These are phyloP conservation scores for Trichocladium uniseriatum DNA, from an alignment of 495 filamentous ascomycete genomes.

Conservation along the genomic window DNA sequence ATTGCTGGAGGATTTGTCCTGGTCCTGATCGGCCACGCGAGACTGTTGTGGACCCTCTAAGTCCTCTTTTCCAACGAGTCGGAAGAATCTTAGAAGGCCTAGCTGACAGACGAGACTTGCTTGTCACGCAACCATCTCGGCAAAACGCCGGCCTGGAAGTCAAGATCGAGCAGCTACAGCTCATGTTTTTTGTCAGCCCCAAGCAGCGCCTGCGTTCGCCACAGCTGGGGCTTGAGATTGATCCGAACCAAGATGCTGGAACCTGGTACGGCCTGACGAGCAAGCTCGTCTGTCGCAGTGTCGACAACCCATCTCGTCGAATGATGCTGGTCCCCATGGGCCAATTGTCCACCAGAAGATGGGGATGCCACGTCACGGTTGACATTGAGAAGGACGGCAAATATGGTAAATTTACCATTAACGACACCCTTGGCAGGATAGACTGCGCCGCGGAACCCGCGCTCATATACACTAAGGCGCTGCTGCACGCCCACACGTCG, in stretches of 20 bases:
- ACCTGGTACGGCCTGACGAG: conserved; percentile 42
- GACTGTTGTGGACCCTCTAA: conserved; percentile 23
- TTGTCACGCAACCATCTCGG: conserved; percentile 26
- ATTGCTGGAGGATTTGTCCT: conserved; percentile 5
- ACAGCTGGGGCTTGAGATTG: conserved; percentile 34
- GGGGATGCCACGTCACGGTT: conserved; percentile 29
- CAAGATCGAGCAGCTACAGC: conserved; percentile 30
- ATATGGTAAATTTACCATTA: conserved; percentile 40
- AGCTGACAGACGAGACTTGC: conserved; percentile 25
- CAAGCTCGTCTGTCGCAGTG: conserved; percentile 36
- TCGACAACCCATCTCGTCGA: conserved; percentile 16
- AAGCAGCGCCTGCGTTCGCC: conserved; percentile 34
- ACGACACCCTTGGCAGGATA: conserved; percentile 40
- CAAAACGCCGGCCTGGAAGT: conserved; percentile 18
- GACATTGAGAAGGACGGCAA: conserved; percentile 5
- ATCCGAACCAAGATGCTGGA: conserved; percentile 43
- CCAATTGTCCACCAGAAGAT: background rate
- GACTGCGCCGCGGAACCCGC: conserved; percentile 36
- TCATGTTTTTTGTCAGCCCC: conserved; percentile 29
- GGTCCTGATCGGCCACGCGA: background rate
- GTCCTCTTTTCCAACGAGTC: conserved; percentile 20
- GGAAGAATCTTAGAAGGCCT: conserved; percentile 30
- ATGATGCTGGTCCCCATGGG: conserved; percentile 36
- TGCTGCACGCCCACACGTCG: conserved; percentile 52
- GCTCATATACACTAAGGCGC: conserved; percentile 43